Evolutionary conservation across 306 rosid species (phyloP), one percentile per base, ranked within the genome.

Genomic region (Trifolium pratense): DNA sequence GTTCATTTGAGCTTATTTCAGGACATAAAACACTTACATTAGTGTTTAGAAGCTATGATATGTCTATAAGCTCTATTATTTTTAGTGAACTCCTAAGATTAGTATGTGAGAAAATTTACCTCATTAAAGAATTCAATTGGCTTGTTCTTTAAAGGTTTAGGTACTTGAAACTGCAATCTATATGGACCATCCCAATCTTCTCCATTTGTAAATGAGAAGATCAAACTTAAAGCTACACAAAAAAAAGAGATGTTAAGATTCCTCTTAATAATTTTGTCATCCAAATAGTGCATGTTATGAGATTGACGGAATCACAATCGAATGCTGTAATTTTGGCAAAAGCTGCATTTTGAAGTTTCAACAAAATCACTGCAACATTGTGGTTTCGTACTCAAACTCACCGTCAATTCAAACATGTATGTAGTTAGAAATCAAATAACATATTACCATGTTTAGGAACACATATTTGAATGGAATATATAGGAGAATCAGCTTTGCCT

Each of bases 111-210:
- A 34, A 7, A 34, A 34, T 34, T 36, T 59, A 94, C 98, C 97
- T 86, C 72, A n/a, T 91, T 94, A 70, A 91, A 94, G 78, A 91
- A 89, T 59, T 84, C 97, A 9, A 88, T 79, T 42, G 97, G 91
- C 70, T 86, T 89, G 89, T 89, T 94, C 64, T 62, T 78, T 77
- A 84, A 88, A 14, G 70, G 9, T 25, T 84, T 88, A 18, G 98
- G 96, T 59, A 91, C 86, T 74, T 86, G 90, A 83, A 94, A 87
- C 71, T 88, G 94, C 32, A 91, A 75, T 81, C 85, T 83, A 79
- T 94, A 94, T 26, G 97, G 97, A 74, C 98, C 98, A 75, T 91
- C 96, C 98, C 98, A 94, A 2, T 94, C 97, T 42, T 66, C 86
- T 67, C 98, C 98, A 76, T 94, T 94, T 62, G 98, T 91, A 78